Percentiles rank a stretch among this genome's conserved stretches.
These are phyloP conservation scores for Solanum medicagineum DNA, from an alignment of 257 asterid genomes.

Conservation along the genomic window DNA sequence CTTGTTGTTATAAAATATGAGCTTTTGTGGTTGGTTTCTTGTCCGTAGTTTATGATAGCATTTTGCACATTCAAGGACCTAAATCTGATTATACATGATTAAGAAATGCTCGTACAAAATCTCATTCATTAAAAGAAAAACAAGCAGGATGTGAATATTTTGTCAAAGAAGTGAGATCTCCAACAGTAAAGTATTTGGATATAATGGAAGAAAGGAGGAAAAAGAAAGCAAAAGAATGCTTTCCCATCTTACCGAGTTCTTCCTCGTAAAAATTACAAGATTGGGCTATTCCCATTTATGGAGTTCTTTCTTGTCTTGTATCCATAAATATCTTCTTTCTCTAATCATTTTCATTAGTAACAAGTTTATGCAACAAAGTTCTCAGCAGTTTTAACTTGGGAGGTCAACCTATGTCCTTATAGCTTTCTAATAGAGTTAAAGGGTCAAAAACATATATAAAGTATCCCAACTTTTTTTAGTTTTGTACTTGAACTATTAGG, in stretches of 20 bases:
- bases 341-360: not conserved
- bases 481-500: not conserved
- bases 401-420: not conserved
- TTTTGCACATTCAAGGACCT: not conserved
- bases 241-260: not conserved
- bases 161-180: not conserved
- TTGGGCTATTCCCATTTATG: not conserved
- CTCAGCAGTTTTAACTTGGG: not conserved
- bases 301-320: not conserved
- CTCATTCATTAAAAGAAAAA: not conserved
- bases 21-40: not conserved
- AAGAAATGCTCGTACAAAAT: not conserved
- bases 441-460: not conserved
- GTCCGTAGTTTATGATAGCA: not conserved
- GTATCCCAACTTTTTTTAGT: not conserved
- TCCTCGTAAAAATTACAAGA: not conserved
- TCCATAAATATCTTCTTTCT: not conserved
- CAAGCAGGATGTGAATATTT: not conserved
- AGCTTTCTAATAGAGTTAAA: not conserved
- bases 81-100: not conserved
- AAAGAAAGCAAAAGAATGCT: not conserved
- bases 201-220: not conserved
- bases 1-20: not conserved
- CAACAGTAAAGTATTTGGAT: not conserved
- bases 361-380: not conserved